These are phyloP conservation scores for Paxillus rubicundulus DNA, from an alignment of 768 basidiomycete species.

Conservation along the genomic window DNA sequence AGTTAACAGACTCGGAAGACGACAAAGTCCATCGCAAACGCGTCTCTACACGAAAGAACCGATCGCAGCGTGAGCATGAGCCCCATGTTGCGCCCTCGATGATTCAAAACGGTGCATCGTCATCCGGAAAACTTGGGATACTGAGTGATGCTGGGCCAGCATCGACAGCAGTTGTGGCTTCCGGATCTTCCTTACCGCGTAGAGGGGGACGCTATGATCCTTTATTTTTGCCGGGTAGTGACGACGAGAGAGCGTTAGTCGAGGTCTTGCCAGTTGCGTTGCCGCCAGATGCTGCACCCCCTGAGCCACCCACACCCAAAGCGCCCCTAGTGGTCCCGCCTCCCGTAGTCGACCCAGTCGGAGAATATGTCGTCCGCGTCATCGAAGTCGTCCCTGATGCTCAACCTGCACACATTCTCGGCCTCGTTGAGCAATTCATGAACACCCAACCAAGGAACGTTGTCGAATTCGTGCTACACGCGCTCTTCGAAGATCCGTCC, in stretches of 20 bases:
- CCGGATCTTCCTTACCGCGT: conserved; percentile 11
- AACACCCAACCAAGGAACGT: conserved; percentile 35
- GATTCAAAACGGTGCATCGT: background rate
- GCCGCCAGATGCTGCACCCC: background rate
- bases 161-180: background rate
- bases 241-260: conserved; percentile 24
- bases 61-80: background rate
- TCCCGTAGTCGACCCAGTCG: conserved; percentile 19
- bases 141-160: conserved; percentile 7
- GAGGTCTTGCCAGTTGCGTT: background rate
- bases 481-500: conserved; percentile 56
- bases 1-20: conserved; percentile 51
- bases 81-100: conserved; percentile 9
- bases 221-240: conserved; percentile 40
- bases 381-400: conserved; percentile 74
- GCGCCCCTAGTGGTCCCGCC: conserved; percentile 16
- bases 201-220: conserved; percentile 15
- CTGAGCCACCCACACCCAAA: conserved; percentile 5
- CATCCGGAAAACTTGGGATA: conserved; percentile 14
- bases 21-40: conserved; percentile 21
- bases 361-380: conserved; percentile 44
- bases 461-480: conserved; percentile 54
- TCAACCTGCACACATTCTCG: conserved; percentile 49
- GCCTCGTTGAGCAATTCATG: conserved; percentile 46
- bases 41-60: conserved; percentile 1